These are phyloP conservation scores for Hansenula sp. DNA, from an alignment of 1,139 yeast species.

Conservation along the genomic window DNA sequence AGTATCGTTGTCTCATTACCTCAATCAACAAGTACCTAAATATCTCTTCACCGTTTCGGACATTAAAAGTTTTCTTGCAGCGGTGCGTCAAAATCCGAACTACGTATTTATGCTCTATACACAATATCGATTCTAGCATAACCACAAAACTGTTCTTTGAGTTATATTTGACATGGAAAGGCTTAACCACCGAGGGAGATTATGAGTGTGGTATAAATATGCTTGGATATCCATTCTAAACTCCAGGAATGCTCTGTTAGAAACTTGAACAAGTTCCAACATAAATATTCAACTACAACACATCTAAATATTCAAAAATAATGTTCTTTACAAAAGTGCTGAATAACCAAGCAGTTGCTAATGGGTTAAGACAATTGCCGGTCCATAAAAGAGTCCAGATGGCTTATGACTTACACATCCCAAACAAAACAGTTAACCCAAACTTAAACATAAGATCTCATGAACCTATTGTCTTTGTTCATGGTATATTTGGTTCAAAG, in stretches of 20 bases:
- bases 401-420: conserved; percentile 21
- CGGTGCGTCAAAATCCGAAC: neutral
- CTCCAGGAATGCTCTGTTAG: too few species aligned
- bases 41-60: neutral
- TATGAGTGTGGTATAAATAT: neutral
- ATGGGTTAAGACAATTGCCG: conserved; percentile 22
- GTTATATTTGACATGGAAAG: neutral
- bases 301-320: neutral
- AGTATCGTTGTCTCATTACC: too few species aligned
- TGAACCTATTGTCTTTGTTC: conserved; percentile 38
- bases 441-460: conserved; percentile 18
- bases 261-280: too few species aligned
- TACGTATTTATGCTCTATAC: neutral
- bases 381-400: conserved; percentile 16
- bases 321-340: conserved; percentile 8
- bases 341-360: conserved; percentile 2
- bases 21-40: too few species aligned
- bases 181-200: too few species aligned
- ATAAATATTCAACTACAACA: too few species aligned
- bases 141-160: neutral
- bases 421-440: conserved; percentile 22
- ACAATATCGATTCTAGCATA: neutral
- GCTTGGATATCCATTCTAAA: neutral
- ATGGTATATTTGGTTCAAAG: conserved; percentile 45
- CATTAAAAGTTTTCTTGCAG: too few species aligned